Conservation (phyloP, 2,329 filamentous ascomycete genomes). For the Cladophialophora bantiana region DNA sequence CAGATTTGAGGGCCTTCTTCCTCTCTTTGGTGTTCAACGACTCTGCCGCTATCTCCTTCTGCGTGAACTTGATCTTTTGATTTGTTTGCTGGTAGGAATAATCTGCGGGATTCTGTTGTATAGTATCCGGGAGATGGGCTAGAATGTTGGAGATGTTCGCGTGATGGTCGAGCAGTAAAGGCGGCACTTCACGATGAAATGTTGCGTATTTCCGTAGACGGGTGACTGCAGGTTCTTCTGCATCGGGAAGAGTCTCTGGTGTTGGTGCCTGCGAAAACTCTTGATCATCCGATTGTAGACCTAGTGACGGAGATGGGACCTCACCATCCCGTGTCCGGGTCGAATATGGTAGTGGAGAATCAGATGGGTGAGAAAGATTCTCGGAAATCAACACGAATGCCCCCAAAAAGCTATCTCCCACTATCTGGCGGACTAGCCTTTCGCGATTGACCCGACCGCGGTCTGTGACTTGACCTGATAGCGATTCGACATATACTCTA, state of each 20-base stretch:
- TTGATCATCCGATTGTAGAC: conserved; percentile 11
- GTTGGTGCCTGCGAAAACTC: conserved; percentile 15
- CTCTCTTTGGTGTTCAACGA: conserved; percentile 33
- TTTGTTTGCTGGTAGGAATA: conserved; percentile 34
- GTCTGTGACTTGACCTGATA: conserved; percentile 27
- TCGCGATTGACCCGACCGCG: conserved; percentile 37
- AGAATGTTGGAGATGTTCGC: conserved; percentile 22
- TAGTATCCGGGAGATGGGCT: conserved; percentile 28
- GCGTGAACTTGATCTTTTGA: conserved; percentile 28
- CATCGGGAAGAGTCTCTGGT: background rate
- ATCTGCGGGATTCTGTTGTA: conserved; percentile 29
- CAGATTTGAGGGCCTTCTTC: conserved; percentile 24
- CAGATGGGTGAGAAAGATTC: background rate
- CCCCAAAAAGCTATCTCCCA: conserved; percentile 26
- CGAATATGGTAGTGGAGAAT: conserved; percentile 10
- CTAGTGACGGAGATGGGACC: conserved; percentile 16
- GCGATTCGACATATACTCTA: conserved; percentile 21
- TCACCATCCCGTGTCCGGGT: background rate
- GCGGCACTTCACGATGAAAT: conserved; percentile 19
- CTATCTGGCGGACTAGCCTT: conserved; percentile 31
- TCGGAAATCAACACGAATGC: conserved; percentile 15
- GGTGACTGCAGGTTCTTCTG: conserved; percentile 25
- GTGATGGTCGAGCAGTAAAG: conserved; percentile 13
- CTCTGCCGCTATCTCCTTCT: conserved; percentile 28
- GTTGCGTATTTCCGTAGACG: conserved; percentile 24